phyloP scores from a whole-genome alignment of 2,329 filamentous ascomycete species.

The Fonsecaea nubica region DNA sequence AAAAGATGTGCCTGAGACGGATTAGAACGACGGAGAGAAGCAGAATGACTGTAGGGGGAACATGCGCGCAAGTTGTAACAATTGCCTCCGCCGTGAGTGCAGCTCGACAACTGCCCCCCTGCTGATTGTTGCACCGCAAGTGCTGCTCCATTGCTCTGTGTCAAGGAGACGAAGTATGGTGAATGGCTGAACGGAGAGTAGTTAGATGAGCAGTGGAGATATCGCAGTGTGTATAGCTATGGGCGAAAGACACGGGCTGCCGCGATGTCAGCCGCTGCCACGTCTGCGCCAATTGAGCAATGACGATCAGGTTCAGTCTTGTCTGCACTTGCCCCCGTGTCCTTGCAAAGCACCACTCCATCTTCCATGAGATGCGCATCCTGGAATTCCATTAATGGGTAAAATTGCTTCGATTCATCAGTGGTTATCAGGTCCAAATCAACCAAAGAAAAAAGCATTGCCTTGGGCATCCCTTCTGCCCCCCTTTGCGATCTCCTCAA shows the following conservation, averaged over 20 bases:
- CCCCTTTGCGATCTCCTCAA: constrained; percentile 66
- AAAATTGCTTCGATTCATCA: background rate
- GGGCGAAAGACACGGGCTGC: background rate
- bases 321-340: background rate
- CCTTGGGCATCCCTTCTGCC: constrained; percentile 82
- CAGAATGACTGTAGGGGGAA: constrained; percentile 24
- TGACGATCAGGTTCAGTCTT: background rate
- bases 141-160: constrained; percentile 85
- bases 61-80: constrained; percentile 86
- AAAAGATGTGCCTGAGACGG: constrained; percentile 78
- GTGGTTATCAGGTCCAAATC: constrained; percentile 3
- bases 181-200: background rate
- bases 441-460: constrained; percentile 86
- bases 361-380: background rate
- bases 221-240: background rate
- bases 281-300: background rate
- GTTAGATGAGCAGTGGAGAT: constrained; percentile 19
- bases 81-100: constrained; percentile 74
- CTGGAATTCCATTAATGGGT: background rate
- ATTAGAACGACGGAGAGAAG: constrained; percentile 26
- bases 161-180: background rate
- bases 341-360: background rate
- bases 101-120: constrained; percentile 66
- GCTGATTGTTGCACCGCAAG: constrained; percentile 77
- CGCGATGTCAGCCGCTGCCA: background rate